These are phyloP conservation scores for Adiantum capillusveneris DNA, from an alignment of 75 land plant species.

Conservation along the genomic window DNA sequence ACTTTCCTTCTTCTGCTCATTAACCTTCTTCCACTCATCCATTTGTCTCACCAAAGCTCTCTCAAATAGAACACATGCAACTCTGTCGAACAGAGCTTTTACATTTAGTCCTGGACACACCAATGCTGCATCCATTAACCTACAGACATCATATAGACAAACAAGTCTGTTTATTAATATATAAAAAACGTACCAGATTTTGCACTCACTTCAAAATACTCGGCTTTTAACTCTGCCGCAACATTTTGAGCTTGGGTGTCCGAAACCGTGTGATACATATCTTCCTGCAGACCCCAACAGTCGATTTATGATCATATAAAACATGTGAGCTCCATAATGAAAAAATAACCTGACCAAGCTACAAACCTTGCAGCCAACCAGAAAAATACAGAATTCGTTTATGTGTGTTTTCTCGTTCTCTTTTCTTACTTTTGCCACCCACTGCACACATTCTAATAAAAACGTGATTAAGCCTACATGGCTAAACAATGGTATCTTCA, in stretches of 20 bases:
- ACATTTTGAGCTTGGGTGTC: background rate
- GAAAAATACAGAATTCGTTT: background rate
- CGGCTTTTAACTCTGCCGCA: constrained; percentile 3
- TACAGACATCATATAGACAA: background rate
- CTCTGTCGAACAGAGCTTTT: background rate
- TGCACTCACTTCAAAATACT: constrained; percentile 10
- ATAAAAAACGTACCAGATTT: constrained; percentile 7
- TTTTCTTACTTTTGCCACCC: constrained; percentile 2
- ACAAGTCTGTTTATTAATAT: background rate
- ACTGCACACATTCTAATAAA: background rate
- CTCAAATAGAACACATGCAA: constrained; percentile 2
- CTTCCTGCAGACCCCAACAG: background rate
- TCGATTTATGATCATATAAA: background rate
- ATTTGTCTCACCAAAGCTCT: background rate
- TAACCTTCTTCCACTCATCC: background rate
- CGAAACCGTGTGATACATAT: constrained; percentile 1
- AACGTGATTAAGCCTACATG: background rate
- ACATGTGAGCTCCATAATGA: background rate
- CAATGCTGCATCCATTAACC: no score
- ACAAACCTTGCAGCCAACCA: constrained; percentile 7
- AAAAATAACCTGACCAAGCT: background rate
- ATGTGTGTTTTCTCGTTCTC: background rate
- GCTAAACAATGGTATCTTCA: no score
- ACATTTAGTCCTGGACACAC: constrained; percentile 4
- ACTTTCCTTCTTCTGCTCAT: background rate